phyloP scores from a whole-genome alignment of 805 yeast genomes.

The Wickerhamomyces rabaulensis region DNA sequence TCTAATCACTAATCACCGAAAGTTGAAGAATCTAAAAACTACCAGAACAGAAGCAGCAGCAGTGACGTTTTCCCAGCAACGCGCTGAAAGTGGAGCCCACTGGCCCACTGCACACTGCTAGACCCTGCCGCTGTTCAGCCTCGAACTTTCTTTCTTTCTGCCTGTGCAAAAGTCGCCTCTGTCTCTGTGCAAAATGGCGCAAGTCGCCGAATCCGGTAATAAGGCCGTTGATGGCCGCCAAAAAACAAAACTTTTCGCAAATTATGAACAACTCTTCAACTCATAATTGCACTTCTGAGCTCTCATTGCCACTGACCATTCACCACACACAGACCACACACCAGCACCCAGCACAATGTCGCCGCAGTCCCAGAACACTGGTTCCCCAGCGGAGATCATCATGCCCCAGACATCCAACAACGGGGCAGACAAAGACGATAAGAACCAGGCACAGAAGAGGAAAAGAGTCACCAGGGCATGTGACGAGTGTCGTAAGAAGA shows the following conservation, averaged over 20 bases:
- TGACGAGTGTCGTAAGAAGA: slow-evolving; percentile 68
- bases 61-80: no score
- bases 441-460: slow-evolving; percentile 35
- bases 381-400: slow-evolving; percentile 5
- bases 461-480: slow-evolving; percentile 72
- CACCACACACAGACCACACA: no score
- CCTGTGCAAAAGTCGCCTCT: no score
- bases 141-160: no score
- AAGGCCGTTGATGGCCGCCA: not conserved
- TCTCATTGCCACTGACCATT: no score
- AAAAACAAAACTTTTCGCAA: not conserved
- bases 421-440: not conserved
- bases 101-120: no score
- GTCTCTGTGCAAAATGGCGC: not conserved
- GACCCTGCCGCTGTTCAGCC: not conserved
- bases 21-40: no score
- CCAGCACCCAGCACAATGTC: not conserved
- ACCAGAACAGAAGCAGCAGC: no score
- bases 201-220: not conserved
- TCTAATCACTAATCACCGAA: no score
- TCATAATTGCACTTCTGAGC: no score
- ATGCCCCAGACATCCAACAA: slow-evolving; percentile 1
- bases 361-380: slow-evolving; percentile 5
- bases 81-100: no score
- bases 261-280: not conserved